A percentile compares a stretch with the other conserved stretches of the same genome.
These are phyloP conservation scores for Tylopilus plumbeoviolaceoides DNA, from an alignment of 768 basidiomycete species.

Conservation along the genomic window DNA sequence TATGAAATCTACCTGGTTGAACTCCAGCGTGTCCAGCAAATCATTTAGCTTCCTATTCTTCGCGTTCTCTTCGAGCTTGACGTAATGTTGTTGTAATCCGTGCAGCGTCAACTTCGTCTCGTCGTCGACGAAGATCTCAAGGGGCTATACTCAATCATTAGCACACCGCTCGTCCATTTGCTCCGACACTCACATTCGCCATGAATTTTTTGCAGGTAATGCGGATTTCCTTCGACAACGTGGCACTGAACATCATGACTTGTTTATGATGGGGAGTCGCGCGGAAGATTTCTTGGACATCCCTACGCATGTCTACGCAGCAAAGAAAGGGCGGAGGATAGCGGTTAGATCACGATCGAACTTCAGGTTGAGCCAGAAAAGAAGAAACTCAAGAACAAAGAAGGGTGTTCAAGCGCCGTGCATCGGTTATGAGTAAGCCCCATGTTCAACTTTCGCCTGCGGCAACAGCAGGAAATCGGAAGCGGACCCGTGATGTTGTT, in stretches of 20 bases:
- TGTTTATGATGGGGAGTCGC: conserved; percentile 99
- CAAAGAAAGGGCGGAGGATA: conserved; percentile 50
- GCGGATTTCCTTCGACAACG: conserved; percentile 93
- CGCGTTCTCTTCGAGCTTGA: conserved; percentile 89
- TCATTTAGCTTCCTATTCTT: conserved; percentile 99
- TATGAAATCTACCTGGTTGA: conserved; percentile 75
- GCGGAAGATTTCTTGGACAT: conserved; percentile 99
- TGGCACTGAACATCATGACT: conserved; percentile 99
- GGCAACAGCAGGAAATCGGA: conserved; percentile 35
- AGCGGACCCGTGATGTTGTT: conserved; percentile 34
- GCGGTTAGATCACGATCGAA: conserved; percentile 60
- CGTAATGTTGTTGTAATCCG: conserved; percentile 97
- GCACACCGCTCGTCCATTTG: not conserved
- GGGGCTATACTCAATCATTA: conserved; percentile 55
- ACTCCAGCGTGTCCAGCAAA: conserved; percentile 90
- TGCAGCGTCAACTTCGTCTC: conserved; percentile 98
- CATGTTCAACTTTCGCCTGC: conserved; percentile 10
- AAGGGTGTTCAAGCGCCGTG: conserved; percentile 13
- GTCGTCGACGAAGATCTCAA: conserved; percentile 99
- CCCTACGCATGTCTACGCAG: conserved; percentile 96
- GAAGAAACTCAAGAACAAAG: conserved; percentile 41
- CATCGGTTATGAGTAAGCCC: conserved; percentile 11
- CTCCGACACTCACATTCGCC: conserved; percentile 73
- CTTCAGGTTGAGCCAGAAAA: conserved; percentile 48
- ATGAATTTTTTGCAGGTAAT: conserved; percentile 99